Percentiles rank a stretch among this genome's conserved stretches.
These are phyloP conservation scores for Pseudogymnoascus sp. DNA, from an alignment of 2,329 filamentous ascomycete species.

Conservation along the genomic window DNA sequence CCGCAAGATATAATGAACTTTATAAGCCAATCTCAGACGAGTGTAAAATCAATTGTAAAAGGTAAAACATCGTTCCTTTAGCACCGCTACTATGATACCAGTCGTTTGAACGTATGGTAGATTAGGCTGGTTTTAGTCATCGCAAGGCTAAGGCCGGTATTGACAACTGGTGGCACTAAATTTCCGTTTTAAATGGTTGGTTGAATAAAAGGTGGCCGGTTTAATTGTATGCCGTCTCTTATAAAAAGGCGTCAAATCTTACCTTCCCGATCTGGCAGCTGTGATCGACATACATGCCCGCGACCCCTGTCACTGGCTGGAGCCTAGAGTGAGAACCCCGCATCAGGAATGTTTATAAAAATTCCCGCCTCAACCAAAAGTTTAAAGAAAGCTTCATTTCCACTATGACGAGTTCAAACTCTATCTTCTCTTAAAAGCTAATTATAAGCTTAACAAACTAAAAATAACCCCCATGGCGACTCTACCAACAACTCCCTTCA, in stretches of 20 bases:
- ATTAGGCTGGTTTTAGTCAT: no score
- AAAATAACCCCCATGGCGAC: not conserved
- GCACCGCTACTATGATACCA: no score
- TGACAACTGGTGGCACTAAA: not conserved
- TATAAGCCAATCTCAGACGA: no score
- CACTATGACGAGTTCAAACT: not conserved
- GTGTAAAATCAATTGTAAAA: no score
- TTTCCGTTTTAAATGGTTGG: not conserved
- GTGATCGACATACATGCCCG: not conserved
- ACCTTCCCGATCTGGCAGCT: not conserved
- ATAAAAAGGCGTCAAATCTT: not conserved
- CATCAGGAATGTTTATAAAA: not conserved
- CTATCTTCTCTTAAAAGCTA: not conserved
- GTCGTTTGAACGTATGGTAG: no score
- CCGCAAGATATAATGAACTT: not conserved
- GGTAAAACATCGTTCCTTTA: no score
- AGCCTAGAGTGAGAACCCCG: not conserved
- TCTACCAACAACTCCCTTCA: conserved; percentile 16
- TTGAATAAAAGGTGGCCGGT: not conserved
- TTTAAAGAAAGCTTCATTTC: not conserved
- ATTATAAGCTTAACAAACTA: not conserved
- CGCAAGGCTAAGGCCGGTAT: not conserved
- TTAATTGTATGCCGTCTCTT: not conserved
- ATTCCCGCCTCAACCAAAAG: not conserved
- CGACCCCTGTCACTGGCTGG: not conserved